These are phyloP conservation scores for Basipetospora chlamydospora DNA, from an alignment of 2,329 filamentous ascomycete genomes.

Conservation along the genomic window DNA sequence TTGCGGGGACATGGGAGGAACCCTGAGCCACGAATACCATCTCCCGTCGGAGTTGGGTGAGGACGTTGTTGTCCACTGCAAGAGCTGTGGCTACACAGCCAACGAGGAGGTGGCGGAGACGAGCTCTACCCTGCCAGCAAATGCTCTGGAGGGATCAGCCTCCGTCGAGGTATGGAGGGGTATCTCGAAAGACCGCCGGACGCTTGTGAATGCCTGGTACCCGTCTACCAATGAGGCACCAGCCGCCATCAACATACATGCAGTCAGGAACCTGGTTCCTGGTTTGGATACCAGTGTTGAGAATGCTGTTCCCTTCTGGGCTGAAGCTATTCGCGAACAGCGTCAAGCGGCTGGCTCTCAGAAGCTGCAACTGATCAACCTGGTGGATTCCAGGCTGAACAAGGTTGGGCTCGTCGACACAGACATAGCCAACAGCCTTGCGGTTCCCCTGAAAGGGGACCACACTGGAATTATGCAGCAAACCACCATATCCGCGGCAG, in stretches of 20 bases:
- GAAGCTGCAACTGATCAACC: conserved; percentile 16
- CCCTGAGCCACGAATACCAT: conserved; percentile 89
- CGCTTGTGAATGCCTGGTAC: conserved; percentile 57
- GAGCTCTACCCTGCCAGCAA: too few species aligned
- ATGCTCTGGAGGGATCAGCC: not conserved
- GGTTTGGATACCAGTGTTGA: conserved; percentile 60
- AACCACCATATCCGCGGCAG: too few species aligned
- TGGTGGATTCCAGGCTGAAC: conserved; percentile 21
- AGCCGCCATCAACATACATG: conserved; percentile 32
- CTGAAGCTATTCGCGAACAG: conserved; percentile 17
- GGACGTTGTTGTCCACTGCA: conserved; percentile 68
- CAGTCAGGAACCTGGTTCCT: conserved; percentile 50
- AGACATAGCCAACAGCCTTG: too few species aligned
- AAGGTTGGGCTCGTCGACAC: too few species aligned
- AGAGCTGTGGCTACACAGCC: conserved; percentile 56
- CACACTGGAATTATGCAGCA: too few species aligned
- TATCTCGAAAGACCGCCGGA: conserved; percentile 51
- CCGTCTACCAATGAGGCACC: conserved; percentile 12
- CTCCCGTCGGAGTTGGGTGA: conserved; percentile 68
- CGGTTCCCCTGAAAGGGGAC: too few species aligned
- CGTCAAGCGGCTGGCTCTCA: not conserved
- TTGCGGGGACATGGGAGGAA: conserved; percentile 92
- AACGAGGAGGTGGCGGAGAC: conserved; percentile 71
- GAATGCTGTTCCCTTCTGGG: conserved; percentile 39
- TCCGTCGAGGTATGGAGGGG: conserved; percentile 38